Base-by-base conservation (phyloP, 2,329 filamentous ascomycete genomes). In the Pyricularia grisea region DNA sequence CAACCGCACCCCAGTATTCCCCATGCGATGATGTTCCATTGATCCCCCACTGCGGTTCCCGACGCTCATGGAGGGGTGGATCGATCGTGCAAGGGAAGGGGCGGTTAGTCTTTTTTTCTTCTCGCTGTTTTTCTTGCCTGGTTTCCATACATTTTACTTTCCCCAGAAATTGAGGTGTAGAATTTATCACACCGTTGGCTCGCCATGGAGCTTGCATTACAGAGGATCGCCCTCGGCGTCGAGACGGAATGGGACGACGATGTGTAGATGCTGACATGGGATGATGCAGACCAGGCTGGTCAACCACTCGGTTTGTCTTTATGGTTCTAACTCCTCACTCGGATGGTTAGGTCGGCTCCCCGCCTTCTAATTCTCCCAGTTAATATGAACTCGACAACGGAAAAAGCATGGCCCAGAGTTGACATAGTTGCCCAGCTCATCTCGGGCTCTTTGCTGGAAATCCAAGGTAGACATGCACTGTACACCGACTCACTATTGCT, bases 401-500 rank as follows among this genome's bases (percentile, higher is more conserved):
- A 36, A 55, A 42, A 55, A 9, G 17, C 17, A 55, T n/a, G 42
- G 7, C 20, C 20, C 17, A 55, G 20, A 55, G 42, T 55, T 50
- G 42, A 55, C 42, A 20, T 20, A 55, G 42, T n/a, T 55, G 20
- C 42, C 42, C 42, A 55, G 7, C 17, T 55, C 42, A 55, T 55
- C 42, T n/a, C 42, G 42, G 42, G 20, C 42, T 55, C 42, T 55
- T n/a, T 55, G 17, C 17, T 55, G 42, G 42, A n/a, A 55, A 20
- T n/a, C 4, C 7, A 5, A 6, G 42, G 42, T 55, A 55, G n/a
- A n/a, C 42, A 55, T 55, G 30, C 70, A 70, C 67, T 68, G 70
- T 71, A 72, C 33, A 36, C 71, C 63, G 70, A 69, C 36, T 67
- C 36, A 28, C 66, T 67, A 55, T 67, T 67, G 11, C 55, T 42